These are phyloP conservation scores for Paraleonurus japonicus DNA, from an alignment of 257 asterid genomes.

Conservation along the genomic window DNA sequence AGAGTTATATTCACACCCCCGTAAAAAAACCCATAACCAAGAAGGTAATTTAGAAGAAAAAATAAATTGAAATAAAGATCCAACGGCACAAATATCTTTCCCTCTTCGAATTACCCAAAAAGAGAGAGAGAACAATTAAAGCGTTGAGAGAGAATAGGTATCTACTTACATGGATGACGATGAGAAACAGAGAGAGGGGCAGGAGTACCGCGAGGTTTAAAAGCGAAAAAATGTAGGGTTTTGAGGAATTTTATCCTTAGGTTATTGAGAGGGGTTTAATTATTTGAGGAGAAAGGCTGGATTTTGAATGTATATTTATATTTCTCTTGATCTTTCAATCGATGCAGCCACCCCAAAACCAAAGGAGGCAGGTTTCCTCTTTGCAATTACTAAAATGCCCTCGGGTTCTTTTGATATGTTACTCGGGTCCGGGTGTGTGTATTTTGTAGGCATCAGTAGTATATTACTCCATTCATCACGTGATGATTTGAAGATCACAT, in stretches of 20 bases:
- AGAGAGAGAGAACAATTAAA: neutral
- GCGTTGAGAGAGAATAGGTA: neutral
- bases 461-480: too few species aligned
- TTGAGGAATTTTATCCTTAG: conserved; percentile 17
- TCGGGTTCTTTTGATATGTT: too few species aligned
- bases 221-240: conserved; percentile 29
- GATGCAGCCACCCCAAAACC: conserved; percentile 9
- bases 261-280: conserved; percentile 12
- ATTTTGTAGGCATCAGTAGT: too few species aligned
- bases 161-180: conserved; percentile 22
- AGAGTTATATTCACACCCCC: neutral
- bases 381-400: neutral
- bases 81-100: neutral
- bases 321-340: neutral
- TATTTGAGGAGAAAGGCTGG: neutral
- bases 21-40: conserved; percentile 2
- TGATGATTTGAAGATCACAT: too few species aligned
- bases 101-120: neutral
- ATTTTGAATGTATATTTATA: neutral
- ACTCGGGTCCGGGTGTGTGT: too few species aligned
- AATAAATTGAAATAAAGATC: neutral
- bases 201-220: neutral
- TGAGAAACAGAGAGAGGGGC: neutral
- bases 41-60: neutral
- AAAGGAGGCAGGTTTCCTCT: neutral